Conservation (phyloP, 805 yeast species). For the Candida chauliodis region DNA sequence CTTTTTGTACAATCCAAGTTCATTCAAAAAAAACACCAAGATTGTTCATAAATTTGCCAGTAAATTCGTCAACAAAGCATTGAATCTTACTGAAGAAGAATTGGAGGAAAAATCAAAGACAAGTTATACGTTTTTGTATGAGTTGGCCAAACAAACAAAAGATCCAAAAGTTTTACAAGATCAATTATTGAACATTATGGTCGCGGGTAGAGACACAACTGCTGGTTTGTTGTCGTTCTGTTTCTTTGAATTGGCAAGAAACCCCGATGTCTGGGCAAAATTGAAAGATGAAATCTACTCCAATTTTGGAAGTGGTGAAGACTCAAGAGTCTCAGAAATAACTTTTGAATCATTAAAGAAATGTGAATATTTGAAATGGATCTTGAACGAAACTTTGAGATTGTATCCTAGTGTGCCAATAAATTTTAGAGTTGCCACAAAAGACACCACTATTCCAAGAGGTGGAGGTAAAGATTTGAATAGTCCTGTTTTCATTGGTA, state of each 20-base stretch:
- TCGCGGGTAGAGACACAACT: slow-evolving; percentile 43
- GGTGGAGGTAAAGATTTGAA: slow-evolving; percentile 31
- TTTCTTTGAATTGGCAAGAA: slow-evolving; percentile 31
- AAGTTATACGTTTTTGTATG: slow-evolving; percentile 36
- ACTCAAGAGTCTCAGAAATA: slow-evolving; percentile 25
- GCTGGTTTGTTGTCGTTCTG: slow-evolving; percentile 37
- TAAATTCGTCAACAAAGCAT: slow-evolving; percentile 28
- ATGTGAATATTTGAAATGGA: slow-evolving; percentile 36
- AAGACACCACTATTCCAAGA: slow-evolving; percentile 27
- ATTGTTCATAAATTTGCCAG: slow-evolving; percentile 26
- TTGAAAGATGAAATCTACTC: slow-evolving; percentile 26
- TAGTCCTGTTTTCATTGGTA: slow-evolving; percentile 18
- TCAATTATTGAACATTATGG: slow-evolving; percentile 37
- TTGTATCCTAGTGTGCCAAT: slow-evolving; percentile 33
- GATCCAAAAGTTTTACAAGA: slow-evolving; percentile 34
- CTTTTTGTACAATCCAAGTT: slow-evolving; percentile 18
- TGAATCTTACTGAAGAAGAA: slow-evolving; percentile 22
- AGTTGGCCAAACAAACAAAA: slow-evolving; percentile 35
- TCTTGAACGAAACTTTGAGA: slow-evolving; percentile 34
- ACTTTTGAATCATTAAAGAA: slow-evolving; percentile 36
- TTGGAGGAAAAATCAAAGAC: slow-evolving; percentile 21
- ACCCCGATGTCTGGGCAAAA: slow-evolving; percentile 29
- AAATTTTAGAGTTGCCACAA: slow-evolving; percentile 27
- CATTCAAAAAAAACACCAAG: slow-evolving; percentile 21
- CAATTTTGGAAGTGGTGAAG: slow-evolving; percentile 31